phyloP scores from a whole-genome alignment of 148 eudicot genomes.

The Dysphania ambrosioides region DNA sequence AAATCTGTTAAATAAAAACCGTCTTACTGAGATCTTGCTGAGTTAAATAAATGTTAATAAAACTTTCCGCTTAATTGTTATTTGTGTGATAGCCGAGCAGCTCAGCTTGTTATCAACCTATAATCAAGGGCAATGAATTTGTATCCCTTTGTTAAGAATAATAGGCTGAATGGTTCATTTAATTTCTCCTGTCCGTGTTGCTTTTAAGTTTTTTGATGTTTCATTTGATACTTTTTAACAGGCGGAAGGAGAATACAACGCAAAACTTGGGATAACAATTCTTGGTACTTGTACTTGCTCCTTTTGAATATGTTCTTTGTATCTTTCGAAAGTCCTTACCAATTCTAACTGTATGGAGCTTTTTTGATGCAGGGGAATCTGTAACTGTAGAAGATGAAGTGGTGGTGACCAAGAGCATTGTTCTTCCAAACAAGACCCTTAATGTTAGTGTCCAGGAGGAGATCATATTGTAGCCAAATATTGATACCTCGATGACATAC shows the following conservation, averaged over 20 bases:
- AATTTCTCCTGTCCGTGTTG: neutral
- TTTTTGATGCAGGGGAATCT: constrained; percentile 46
- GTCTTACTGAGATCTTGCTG: neutral
- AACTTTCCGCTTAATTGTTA: neutral
- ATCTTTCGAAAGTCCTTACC: neutral
- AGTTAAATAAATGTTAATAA: too few species aligned
- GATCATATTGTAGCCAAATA: constrained; percentile 42
- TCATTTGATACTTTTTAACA: constrained; percentile 22
- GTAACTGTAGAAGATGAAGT: constrained; percentile 73
- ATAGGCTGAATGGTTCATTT: too few species aligned
- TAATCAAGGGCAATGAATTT: too few species aligned
- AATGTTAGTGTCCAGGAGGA: constrained; percentile 79
- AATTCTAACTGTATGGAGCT: constrained; percentile 1
- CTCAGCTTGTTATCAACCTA: neutral
- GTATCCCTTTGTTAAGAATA: too few species aligned
- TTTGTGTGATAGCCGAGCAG: neutral
- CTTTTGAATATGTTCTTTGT: neutral
- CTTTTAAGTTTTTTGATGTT: constrained; percentile 6
- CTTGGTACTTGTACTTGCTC: constrained; percentile 44
- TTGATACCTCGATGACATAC: neutral
- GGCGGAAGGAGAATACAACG: constrained; percentile 69
- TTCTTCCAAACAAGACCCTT: constrained; percentile 80
- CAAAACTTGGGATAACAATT: constrained; percentile 69
- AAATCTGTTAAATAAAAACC: neutral
- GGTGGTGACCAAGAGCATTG: constrained; percentile 60